Base-by-base conservation (phyloP, 805 yeast genomes). In the Kodamaea kaohsiungensis region DNA sequence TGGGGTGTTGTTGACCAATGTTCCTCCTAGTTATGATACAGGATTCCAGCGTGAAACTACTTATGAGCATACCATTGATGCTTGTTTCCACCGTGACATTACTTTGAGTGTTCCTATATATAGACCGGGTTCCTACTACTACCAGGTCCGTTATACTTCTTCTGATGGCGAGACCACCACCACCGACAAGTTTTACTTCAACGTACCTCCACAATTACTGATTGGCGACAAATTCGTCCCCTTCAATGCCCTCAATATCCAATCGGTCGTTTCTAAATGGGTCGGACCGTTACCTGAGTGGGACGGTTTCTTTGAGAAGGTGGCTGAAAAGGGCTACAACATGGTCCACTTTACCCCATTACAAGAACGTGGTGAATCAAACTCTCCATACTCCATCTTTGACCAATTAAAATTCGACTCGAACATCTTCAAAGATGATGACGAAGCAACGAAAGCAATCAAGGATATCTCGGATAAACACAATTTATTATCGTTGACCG, bases 311-410 rank as follows among this genome's bases (percentile, higher is more conserved):
- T 88, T 93, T 55, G 66, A 68, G 1, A 80, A 81, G 46, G 80
- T 93, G 46, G 71, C 86, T 13, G 66, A 71, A 7, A 95, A 95
- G 69, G 92, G 95, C 17, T 93, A 93, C 75, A 95, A 95, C 69
- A 90, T 93, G 97, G 77, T 95, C 45, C 99, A 93, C 74, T 93
- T 93, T 68, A 92, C 98, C 5, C 99, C 99, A 0, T 76, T 93
- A 61, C 97, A 93, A 70, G 73, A 85, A 58, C 79, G 98, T 53
- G 99, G 99, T 35, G 87, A 80, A 57, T 89, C 97, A 0, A 82
- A 92, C 68, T 92, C 98, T 6, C 99, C 99, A 0, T 93, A 92
- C 66, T 89, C 97, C 2, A 90, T 93, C 52, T 86, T 73, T 62
- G 97, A 93, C 67, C 98, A 95, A 70, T 78, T 91, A 56, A 69